phyloP scores from a whole-genome alignment of 2,329 filamentous ascomycete genomes.

The Exophiala viscosa region DNA sequence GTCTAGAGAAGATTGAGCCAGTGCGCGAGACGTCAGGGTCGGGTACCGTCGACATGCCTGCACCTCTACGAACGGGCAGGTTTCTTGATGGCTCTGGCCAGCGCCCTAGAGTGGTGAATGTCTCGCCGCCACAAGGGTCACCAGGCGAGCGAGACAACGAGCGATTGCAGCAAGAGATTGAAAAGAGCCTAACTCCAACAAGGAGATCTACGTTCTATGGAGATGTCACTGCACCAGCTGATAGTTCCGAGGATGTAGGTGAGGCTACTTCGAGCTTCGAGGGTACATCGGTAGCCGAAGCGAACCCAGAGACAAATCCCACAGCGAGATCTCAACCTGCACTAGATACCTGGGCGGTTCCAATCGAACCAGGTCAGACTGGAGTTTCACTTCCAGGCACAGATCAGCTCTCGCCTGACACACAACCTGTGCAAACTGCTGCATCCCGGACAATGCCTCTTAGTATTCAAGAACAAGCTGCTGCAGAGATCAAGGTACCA shows the following conservation, averaged over 20 bases:
- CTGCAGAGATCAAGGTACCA: too few species aligned
- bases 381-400: too few species aligned
- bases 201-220: conserved; percentile 19
- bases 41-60: conserved; percentile 24
- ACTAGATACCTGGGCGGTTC: too few species aligned
- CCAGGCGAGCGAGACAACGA: conserved; percentile 43
- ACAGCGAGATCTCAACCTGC: not conserved
- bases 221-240: not conserved
- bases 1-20: too few species aligned
- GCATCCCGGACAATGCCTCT: too few species aligned
- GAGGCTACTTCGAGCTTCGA: not conserved
- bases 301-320: not conserved
- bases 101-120: conserved; percentile 35
- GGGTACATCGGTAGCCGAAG: not conserved
- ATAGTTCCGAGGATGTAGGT: not conserved
- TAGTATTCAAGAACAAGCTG: too few species aligned
- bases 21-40: too few species aligned
- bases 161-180: conserved; percentile 46
- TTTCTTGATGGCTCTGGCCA: conserved; percentile 10
- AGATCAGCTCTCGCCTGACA: too few species aligned
- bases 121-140: conserved; percentile 35
- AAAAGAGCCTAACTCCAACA: conserved; percentile 42
- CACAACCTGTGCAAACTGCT: too few species aligned
- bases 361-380: too few species aligned
- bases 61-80: conserved; percentile 25